These are phyloP conservation scores for Pterothamnion heteromorphum DNA, from an alignment of 31 red algal species.

Conservation along the genomic window DNA sequence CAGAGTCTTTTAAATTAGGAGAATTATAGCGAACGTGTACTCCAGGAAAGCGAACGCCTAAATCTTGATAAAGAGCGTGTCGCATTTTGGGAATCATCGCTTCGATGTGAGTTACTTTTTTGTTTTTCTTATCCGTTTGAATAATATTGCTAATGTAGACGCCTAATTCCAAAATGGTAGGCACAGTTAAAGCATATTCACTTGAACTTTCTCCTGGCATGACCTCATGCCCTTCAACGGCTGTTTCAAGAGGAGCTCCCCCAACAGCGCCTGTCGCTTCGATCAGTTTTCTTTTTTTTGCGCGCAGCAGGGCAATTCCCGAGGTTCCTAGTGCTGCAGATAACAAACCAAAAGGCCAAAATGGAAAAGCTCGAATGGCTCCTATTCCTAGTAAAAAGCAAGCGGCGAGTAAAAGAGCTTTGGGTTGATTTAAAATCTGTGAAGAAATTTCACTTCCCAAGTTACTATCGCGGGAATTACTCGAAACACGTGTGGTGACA, in stretches of 20 bases:
- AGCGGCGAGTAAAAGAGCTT: background rate
- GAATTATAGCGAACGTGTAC: background rate
- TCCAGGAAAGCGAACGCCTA: constrained; percentile 9
- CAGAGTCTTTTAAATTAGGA: background rate
- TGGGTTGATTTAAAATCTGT: constrained; percentile 20
- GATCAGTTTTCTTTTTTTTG: background rate
- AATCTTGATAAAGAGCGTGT: background rate
- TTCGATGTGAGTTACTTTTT: background rate
- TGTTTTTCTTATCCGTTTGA: background rate
- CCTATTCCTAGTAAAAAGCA: background rate
- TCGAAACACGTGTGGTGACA: constrained; percentile 28
- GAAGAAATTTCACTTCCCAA: constrained; percentile 23
- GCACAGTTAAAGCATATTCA: background rate
- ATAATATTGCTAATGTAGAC: background rate
- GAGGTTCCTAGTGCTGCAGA: background rate
- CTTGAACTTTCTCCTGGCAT: background rate
- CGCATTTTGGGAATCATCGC: background rate
- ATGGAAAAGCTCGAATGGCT: constrained; percentile 18
- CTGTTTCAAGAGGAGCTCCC: background rate
- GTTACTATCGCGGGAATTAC: background rate
- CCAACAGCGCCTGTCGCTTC: background rate
- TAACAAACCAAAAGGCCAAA: background rate
- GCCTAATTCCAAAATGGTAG: background rate
- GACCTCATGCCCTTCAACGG: background rate
- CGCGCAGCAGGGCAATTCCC: background rate